A percentile compares a stretch with the other conserved stretches of the same genome.
Conservation (phyloP, 1,284 basidiomycete species). For the Pseudozyma thailandica region DNA sequence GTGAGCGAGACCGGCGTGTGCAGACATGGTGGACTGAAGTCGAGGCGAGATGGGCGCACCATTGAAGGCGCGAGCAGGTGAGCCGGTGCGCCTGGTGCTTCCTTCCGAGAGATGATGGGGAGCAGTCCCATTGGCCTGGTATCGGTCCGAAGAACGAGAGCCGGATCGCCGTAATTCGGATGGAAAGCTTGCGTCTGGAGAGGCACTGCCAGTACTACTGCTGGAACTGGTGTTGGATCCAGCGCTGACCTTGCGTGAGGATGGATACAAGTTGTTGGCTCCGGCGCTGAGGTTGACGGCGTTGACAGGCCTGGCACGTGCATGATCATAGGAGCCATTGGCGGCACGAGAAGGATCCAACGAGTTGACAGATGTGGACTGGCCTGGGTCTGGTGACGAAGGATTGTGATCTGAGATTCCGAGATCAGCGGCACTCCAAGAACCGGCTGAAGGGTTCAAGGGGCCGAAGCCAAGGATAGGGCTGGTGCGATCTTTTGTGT, state of each 20-base stretch:
- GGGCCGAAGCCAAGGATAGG: constrained; percentile 50
- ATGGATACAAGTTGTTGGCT: constrained; percentile 18
- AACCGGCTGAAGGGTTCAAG: constrained; percentile 28
- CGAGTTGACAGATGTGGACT: constrained; percentile 6
- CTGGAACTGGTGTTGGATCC: constrained; percentile 28
- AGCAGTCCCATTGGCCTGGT: constrained; percentile 22
- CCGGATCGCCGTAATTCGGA: constrained; percentile 25
- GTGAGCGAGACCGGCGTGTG: constrained; percentile 30
- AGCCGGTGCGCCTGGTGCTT: constrained; percentile 35
- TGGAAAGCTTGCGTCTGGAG: constrained; percentile 30
- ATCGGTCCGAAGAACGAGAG: constrained; percentile 21
- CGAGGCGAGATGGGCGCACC: constrained; percentile 52
- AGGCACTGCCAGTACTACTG: constrained; percentile 33
- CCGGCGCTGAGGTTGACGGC: constrained; percentile 14
- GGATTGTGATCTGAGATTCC: constrained; percentile 14
- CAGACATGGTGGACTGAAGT: constrained; percentile 48
- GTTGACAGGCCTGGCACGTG: constrained; percentile 14
- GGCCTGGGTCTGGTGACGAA: constrained; percentile 5
- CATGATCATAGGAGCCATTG: constrained; percentile 23
- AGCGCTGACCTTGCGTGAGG: constrained; percentile 33
- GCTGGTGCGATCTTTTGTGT: constrained; percentile 53
- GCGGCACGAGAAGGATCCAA: constrained; percentile 23
- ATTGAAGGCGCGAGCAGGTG: constrained; percentile 42
- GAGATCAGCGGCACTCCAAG: constrained; percentile 28
- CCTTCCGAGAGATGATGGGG: constrained; percentile 22